phyloP scores from a whole-genome alignment of 1,139 yeast species.

The Sugiyamaella novakii region DNA sequence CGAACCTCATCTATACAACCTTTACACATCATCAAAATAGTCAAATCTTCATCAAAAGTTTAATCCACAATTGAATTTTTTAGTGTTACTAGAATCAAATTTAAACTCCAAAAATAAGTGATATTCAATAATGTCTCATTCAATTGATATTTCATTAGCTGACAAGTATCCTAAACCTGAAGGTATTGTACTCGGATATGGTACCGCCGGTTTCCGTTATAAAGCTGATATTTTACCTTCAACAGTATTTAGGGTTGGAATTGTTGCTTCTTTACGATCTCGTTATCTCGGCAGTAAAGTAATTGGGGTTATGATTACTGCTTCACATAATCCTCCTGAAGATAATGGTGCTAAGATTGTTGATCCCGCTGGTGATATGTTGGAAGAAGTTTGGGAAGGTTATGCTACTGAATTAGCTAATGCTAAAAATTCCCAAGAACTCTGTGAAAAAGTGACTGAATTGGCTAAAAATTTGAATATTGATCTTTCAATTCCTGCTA shows the following conservation, averaged over 20 bases:
- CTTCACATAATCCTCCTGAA: constrained; percentile 92
- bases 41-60: background rate
- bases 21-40: background rate
- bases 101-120: too few relatives aligned
- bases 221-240: constrained; percentile 71
- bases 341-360: constrained; percentile 97
- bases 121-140: too few relatives aligned
- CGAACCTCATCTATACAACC: too few relatives aligned
- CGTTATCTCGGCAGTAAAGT: constrained; percentile 65
- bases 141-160: constrained; percentile 13
- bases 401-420: constrained; percentile 83
- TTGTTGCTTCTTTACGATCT: constrained; percentile 81
- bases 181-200: constrained; percentile 61
- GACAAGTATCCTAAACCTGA: constrained; percentile 39
- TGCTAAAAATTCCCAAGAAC: constrained; percentile 46
- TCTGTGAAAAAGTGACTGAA: constrained; percentile 42
- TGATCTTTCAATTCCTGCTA: constrained; percentile 46
- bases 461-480: constrained; percentile 46
- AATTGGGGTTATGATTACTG: constrained; percentile 87
- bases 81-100: too few relatives aligned
- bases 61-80: too few relatives aligned
- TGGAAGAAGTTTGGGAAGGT: constrained; percentile 80
- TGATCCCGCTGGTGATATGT: constrained; percentile 93
- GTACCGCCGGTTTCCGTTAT: constrained; percentile 97
- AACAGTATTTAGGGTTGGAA: constrained; percentile 81